Evolutionary conservation across 257 asterid species (phyloP), one percentile per base, ranked within the genome.

Genomic region (Solanum sejunctum): DNA sequence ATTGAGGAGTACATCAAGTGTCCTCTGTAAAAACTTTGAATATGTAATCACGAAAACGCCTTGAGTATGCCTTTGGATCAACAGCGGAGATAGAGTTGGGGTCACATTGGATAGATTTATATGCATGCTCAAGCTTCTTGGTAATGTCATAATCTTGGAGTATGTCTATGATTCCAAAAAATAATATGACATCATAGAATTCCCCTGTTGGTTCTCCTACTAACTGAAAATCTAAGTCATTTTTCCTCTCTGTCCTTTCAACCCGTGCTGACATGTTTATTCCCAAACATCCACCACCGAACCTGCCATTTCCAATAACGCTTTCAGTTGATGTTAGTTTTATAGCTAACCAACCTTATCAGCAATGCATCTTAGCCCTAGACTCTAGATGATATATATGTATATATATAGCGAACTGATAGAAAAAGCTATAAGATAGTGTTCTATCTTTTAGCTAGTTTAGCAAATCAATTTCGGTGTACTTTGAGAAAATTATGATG

Each of bases 41-140:
- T 52, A 88, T 85, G 69, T 86, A 88, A 85, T 88, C 91, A 1
- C 89, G 91, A 80, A 88, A 88, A 70, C 91, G 91, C 85, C 87
- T 86, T 12, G 91, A 88, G 84, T 88, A 88, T 60, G 84, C 88
- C 63, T 86, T 86, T 63, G 91, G 91, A 39, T 88, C 91, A 12
- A 88, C 87, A 10, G 89, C 89, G 21, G 91, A 88, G 83, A 88
- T 88, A 80, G 89, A 88, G 57, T 88, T 88, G 7, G 91, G 88
- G 36, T 88, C 91, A 77, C 81, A 88, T 64, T 88, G 91, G 85
- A 88, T 86, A 10, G 89, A 70, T 83, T 88, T 89, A 84, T 89
- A 89, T 12, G 91, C 91, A 89, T 89, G 91, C 56, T 89, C 91
- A 82, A 89, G 91, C 85, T 89, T 89, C 81, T 89, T 89, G 82